Evolutionary conservation across 1,139 yeast species (phyloP).

Genomic region (Schizosaccharomyces versatilis): DNA sequence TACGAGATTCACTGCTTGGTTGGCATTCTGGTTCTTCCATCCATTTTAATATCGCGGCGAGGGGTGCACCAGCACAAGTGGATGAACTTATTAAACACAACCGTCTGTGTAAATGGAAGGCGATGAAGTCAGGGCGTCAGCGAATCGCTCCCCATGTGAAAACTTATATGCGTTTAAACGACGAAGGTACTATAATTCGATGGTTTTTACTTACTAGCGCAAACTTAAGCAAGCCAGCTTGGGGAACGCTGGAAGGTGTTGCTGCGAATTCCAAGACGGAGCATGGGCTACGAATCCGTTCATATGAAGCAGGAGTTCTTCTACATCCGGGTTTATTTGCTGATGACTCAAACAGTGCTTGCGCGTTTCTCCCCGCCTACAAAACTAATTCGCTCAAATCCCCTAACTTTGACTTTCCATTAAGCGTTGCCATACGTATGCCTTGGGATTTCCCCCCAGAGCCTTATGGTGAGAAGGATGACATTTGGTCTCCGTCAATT

Average conservation of each 20-base stretch:
- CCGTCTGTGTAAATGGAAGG: constrained; percentile 16
- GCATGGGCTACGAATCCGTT: not conserved
- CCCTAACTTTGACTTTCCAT: not conserved
- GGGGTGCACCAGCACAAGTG: constrained; percentile 14
- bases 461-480: not conserved
- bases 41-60: constrained; percentile 15
- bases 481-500: not conserved
- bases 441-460: not conserved
- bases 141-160: constrained; percentile 21
- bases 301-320: constrained; percentile 2
- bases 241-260: constrained; percentile 16
- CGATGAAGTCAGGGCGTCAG: constrained; percentile 16
- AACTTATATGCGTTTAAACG: constrained; percentile 16
- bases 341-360: not conserved
- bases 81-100: constrained; percentile 14
- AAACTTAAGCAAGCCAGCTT: constrained; percentile 20
- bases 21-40: constrained; percentile 18
- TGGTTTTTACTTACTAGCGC: constrained; percentile 21
- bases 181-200: constrained; percentile 11
- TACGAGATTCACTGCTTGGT: constrained; percentile 17
- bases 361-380: not conserved
- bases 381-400: not conserved
- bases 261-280: not conserved
- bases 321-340: not conserved
- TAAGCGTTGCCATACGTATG: not conserved